phyloP scores from a whole-genome alignment of 2,329 filamentous ascomycete genomes.

The Albifimbria verrucaria region DNA sequence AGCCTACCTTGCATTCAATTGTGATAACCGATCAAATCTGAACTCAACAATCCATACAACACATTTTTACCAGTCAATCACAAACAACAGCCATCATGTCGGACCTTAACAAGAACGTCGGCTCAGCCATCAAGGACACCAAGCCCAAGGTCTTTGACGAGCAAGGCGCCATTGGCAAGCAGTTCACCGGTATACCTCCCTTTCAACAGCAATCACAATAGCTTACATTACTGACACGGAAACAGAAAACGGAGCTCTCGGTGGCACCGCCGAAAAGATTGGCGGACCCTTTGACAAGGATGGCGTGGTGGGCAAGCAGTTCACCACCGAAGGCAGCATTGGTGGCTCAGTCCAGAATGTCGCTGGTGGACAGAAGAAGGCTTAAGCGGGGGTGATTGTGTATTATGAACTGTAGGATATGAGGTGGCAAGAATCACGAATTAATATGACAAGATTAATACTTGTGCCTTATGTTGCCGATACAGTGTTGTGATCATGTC shows the following conservation, averaged over 20 bases:
- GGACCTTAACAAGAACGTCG: background rate
- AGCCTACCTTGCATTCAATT: no score
- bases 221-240: background rate
- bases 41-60: no score
- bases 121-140: background rate
- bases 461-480: no score
- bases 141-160: constrained; percentile 43
- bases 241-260: constrained; percentile 44
- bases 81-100: background rate
- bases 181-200: constrained; percentile 45
- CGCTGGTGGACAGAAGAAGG: constrained; percentile 35
- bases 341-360: constrained; percentile 49
- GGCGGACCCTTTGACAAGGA: constrained; percentile 49
- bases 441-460: no score
- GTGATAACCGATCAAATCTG: no score
- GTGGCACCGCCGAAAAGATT: constrained; percentile 45
- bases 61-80: background rate
- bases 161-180: constrained; percentile 49
- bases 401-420: background rate
- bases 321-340: constrained; percentile 49
- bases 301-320: constrained; percentile 52
- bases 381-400: constrained; percentile 10
- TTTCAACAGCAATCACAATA: background rate
- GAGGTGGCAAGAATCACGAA: background rate
- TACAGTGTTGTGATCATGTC: no score